phyloP scores from a whole-genome alignment of 2,329 filamentous ascomycete genomes.

The Zasmidium citrigriseum region DNA sequence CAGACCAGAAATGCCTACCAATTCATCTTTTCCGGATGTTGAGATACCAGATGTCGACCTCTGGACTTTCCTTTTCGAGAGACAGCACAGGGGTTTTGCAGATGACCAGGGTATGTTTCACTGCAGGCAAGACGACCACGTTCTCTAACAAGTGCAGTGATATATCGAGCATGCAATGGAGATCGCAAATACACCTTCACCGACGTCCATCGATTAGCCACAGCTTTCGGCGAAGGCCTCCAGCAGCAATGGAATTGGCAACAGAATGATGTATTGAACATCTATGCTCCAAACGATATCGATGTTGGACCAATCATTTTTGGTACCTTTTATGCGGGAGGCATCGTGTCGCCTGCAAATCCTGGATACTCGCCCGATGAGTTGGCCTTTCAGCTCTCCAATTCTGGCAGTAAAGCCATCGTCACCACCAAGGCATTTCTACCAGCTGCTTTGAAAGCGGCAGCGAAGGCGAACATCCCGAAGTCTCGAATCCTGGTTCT shows the following conservation, averaged over 20 bases:
- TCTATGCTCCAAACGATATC: constrained; percentile 84
- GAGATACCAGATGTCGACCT: constrained; percentile 74
- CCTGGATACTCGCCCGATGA: constrained; percentile 83
- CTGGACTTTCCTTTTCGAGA: constrained; percentile 77
- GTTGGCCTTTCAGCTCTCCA: constrained; percentile 78
- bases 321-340: constrained; percentile 80
- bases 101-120: constrained; percentile 68
- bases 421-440: constrained; percentile 72
- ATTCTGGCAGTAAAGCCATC: constrained; percentile 72
- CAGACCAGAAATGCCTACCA: constrained; percentile 63
- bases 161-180: constrained; percentile 72
- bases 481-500: constrained; percentile 73
- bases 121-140: neutral
- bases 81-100: constrained; percentile 63
- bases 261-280: constrained; percentile 77
- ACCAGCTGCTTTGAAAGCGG: constrained; percentile 65
- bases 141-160: constrained; percentile 54
- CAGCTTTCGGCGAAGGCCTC: constrained; percentile 79
- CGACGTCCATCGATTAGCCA: constrained; percentile 64
- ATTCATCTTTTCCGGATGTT: constrained; percentile 65
- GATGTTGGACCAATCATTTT: constrained; percentile 65
- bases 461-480: constrained; percentile 66
- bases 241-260: constrained; percentile 74
- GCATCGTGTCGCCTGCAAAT: constrained; percentile 80
- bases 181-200: constrained; percentile 69